Conservation (phyloP, 2,329 filamentous ascomycete species). For the Fusarium palustre region DNA sequence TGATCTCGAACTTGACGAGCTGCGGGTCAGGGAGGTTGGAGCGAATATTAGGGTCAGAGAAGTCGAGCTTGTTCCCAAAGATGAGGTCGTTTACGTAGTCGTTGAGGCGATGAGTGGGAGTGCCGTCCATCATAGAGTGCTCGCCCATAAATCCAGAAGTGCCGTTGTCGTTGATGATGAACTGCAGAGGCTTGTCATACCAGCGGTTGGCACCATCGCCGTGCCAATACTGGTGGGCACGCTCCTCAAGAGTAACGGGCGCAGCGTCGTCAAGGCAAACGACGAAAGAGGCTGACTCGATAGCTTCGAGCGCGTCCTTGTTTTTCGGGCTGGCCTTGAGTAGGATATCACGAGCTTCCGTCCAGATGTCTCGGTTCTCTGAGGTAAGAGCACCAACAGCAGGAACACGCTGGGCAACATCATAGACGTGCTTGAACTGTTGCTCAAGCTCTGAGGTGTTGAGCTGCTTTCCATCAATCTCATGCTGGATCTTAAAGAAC, state of each 20-base stretch:
- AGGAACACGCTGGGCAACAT: slow-evolving; percentile 76
- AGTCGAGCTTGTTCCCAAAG: slow-evolving; percentile 93
- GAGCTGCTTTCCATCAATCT: slow-evolving; percentile 84
- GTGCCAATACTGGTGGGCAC: slow-evolving; percentile 97
- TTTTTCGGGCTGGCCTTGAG: slow-evolving; percentile 83
- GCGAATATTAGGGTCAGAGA: slow-evolving; percentile 80
- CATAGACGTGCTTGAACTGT: slow-evolving; percentile 87
- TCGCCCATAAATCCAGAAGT: slow-evolving; percentile 98
- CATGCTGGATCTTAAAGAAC: slow-evolving; percentile 91
- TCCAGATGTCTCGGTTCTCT: slow-evolving; percentile 94
- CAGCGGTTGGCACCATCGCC: slow-evolving; percentile 95
- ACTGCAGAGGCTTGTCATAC: slow-evolving; percentile 98
- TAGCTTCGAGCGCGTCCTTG: slow-evolving; percentile 78
- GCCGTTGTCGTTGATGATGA: slow-evolving; percentile 98
- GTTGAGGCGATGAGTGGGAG: slow-evolving; percentile 95
- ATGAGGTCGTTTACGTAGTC: slow-evolving; percentile 94
- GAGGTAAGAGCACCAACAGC: slow-evolving; percentile 87
- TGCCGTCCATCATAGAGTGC: slow-evolving; percentile 99
- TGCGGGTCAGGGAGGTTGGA: slow-evolving; percentile 86
- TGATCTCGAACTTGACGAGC: slow-evolving; percentile 82
- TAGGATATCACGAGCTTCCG: slow-evolving; percentile 82
- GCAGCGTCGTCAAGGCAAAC: slow-evolving; percentile 93
- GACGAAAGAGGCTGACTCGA: slow-evolving; percentile 90
- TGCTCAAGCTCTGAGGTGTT: slow-evolving; percentile 90
- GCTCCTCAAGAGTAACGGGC: slow-evolving; percentile 94